These are phyloP conservation scores for Aechmea fasciata DNA, from an alignment of 176 grass and related monocot genomes.

Conservation along the genomic window DNA sequence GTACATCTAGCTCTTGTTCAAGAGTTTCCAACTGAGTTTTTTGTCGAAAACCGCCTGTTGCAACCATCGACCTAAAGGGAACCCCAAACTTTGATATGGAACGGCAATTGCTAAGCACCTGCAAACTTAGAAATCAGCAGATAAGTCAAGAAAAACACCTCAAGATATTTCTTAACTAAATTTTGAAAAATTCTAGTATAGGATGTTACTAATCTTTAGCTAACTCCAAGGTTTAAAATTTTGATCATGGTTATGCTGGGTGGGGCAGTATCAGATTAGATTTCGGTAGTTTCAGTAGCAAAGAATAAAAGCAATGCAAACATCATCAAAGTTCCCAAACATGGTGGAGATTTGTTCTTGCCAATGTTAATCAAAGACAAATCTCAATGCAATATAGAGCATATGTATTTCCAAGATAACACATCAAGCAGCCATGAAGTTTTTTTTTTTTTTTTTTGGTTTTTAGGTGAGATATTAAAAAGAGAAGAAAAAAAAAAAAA, in stretches of 20 bases:
- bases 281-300: too few species aligned
- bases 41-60: conserved; percentile 81
- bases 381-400: background rate
- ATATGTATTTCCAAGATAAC: background rate
- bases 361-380: background rate
- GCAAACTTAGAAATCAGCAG: background rate
- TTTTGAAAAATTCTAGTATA: too few species aligned
- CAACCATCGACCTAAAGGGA: conserved; percentile 87
- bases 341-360: too few species aligned
- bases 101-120: conserved; percentile 86
- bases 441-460: too few species aligned
- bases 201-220: too few species aligned
- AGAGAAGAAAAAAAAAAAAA: too few species aligned
- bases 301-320: too few species aligned
- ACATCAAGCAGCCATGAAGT: background rate
- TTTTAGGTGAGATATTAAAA: too few species aligned
- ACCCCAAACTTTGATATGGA: conserved; percentile 63
- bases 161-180: background rate
- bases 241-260: too few species aligned
- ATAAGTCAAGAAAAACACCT: background rate
- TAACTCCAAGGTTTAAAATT: too few species aligned
- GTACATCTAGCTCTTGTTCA: conserved; percentile 76
- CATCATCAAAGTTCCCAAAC: too few species aligned
- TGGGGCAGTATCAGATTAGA: too few species aligned
- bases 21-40: conserved; percentile 84